Percentiles rank a stretch among this genome's conserved stretches.
Conservation (phyloP, 139 green algal species). For the Nannochloris sp. region DNA sequence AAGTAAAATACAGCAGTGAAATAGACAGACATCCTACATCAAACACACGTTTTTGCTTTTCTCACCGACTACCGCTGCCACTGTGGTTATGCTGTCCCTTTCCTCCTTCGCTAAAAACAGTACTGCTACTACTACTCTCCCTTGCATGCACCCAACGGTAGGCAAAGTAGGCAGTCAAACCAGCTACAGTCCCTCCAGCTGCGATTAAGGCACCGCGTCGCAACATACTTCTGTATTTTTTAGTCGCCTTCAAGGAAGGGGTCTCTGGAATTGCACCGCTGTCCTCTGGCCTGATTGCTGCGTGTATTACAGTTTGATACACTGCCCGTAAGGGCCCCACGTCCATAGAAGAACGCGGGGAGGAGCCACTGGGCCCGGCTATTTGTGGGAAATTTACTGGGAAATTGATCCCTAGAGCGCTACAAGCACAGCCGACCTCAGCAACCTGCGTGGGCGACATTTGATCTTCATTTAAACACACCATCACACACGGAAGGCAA, state of each 20-base stretch:
- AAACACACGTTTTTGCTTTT: too few species aligned
- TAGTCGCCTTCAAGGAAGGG: slow-evolving; percentile 27
- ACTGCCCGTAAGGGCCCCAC: neutral
- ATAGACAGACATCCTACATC: too few species aligned
- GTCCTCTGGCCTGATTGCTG: slow-evolving; percentile 17
- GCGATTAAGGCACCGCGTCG: slow-evolving; percentile 15
- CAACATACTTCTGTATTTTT: slow-evolving; percentile 29
- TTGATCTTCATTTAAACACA: slow-evolving; percentile 48
- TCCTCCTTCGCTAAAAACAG: neutral
- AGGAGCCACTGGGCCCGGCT: neutral
- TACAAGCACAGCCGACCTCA: slow-evolving; percentile 18
- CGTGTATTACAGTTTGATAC: slow-evolving; percentile 15
- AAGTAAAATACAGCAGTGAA: too few species aligned
- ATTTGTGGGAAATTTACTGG: slow-evolving; percentile 9
- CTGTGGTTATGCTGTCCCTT: too few species aligned
- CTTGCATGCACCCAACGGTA: slow-evolving; percentile 6
- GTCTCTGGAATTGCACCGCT: slow-evolving; percentile 34
- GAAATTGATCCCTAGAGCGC: slow-evolving; percentile 19
- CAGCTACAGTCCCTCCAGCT: slow-evolving; percentile 5
- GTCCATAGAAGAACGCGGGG: neutral
- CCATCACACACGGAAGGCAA: slow-evolving; percentile 51
- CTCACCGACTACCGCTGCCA: too few species aligned
- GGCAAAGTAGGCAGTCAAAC: slow-evolving; percentile 21
- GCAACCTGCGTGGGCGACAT: neutral
- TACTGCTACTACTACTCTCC: neutral